These are phyloP conservation scores for Monilinia fructigena DNA, from an alignment of 2,329 filamentous ascomycete genomes.

Conservation along the genomic window DNA sequence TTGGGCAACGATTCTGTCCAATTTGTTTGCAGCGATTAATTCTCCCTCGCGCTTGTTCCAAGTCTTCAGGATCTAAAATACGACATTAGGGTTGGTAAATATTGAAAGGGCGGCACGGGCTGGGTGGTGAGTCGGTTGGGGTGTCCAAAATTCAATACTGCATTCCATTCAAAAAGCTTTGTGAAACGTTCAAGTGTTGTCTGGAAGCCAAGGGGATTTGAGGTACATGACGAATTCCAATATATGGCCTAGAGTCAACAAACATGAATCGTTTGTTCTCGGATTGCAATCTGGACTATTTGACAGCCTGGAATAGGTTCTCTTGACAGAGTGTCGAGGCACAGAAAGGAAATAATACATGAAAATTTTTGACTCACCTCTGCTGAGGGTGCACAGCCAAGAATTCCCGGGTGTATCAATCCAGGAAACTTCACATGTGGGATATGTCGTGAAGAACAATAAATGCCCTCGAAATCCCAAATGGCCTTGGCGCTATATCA, in stretches of 20 bases:
- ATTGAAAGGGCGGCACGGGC: not conserved
- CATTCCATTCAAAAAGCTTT: not conserved
- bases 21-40: conserved; percentile 67
- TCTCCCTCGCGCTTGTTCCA: conserved; percentile 86
- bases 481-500: conserved; percentile 62
- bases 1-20: conserved; percentile 70
- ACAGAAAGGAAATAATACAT: not conserved
- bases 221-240: not conserved
- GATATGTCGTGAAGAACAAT: conserved; percentile 83
- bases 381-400: conserved; percentile 81
- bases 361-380: conserved; percentile 30
- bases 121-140: not conserved
- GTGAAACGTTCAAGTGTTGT: not conserved
- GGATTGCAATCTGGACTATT: not conserved
- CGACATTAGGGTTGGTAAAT: not conserved
- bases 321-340: not conserved
- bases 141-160: not conserved
- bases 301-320: not conserved
- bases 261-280: not conserved
- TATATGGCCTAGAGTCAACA: not conserved
- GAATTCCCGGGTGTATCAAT: conserved; percentile 81
- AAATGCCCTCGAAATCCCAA: conserved; percentile 75
- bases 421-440: conserved; percentile 85
- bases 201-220: too few relatives aligned
- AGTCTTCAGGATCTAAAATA: conserved; percentile 58